Evolutionary conservation across 140 eudicot genomes (phyloP).

Genomic region (Cichorium intybus): DNA sequence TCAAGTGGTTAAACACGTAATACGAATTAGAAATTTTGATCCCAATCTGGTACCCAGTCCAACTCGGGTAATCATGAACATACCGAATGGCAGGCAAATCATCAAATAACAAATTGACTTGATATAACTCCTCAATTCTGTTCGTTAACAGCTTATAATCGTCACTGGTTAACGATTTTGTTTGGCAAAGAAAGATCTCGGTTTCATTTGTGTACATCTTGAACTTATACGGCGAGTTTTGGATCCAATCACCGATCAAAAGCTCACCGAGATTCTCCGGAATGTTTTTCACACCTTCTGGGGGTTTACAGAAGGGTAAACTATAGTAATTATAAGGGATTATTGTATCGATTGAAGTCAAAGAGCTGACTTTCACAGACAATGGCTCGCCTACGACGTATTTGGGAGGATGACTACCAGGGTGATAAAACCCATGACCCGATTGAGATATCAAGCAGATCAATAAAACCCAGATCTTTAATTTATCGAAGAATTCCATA

Average conservation of each 20-base stretch:
- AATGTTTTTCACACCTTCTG: conserved; percentile 38
- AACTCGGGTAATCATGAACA: conserved; percentile 21
- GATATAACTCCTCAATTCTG: conserved; percentile 41
- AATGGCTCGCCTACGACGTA: conserved; percentile 42
- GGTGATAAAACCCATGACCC: conserved; percentile 50
- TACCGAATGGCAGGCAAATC: conserved; percentile 43
- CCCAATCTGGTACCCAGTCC: conserved; percentile 46
- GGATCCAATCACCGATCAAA: conserved; percentile 46
- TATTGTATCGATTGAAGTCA: conserved; percentile 41
- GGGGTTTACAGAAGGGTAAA: conserved; percentile 42
- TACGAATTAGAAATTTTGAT: conserved; percentile 33
- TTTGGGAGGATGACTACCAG: conserved; percentile 61
- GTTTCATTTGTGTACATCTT: conserved; percentile 41
- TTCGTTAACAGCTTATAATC: conserved; percentile 36
- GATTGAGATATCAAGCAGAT: conserved; percentile 17
- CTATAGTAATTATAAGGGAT: conserved; percentile 41
- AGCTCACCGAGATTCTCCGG: conserved; percentile 47
- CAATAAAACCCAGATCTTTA: conserved; percentile 31
- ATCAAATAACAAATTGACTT: conserved; percentile 45
- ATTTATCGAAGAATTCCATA: conserved; percentile 26
- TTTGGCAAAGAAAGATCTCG: conserved; percentile 39
- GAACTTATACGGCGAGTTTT: conserved; percentile 46
- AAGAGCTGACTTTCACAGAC: conserved; percentile 47
- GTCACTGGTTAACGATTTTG: conserved; percentile 33
- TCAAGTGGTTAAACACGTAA: conserved; percentile 43